Evolutionary conservation across 805 yeast genomes (phyloP), one percentile per base, ranked within the genome.

Genomic region (Candida koratica): DNA sequence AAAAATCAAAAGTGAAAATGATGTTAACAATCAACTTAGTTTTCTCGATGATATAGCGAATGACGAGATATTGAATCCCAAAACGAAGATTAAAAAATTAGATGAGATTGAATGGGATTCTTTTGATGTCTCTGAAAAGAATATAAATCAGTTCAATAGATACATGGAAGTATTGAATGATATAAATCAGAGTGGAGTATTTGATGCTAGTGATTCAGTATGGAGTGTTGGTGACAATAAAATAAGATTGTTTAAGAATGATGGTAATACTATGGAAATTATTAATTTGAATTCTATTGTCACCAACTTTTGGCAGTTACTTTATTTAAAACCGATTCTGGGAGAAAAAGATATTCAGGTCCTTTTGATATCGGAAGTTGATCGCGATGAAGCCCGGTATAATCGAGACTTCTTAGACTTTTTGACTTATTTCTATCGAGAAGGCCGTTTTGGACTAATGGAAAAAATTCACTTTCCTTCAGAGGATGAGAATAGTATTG

Each of bases 261-360:
- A 33, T 14, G 22, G 19, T 5, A 24, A 18, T 7, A 15, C 27
- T 18, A 59, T 66, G 12, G 48, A 44, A 39, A 71, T 64, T 22
- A 63, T 72, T 27, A 77, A 69, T 51, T 68, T 69, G 46, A 61
- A 65, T 35, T 51, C 56, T 6, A 61, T 68, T 20, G 77, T 74
- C 32, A 54, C 71, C 12, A 55, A 58, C 40, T 73, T 71, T 48
- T 81, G 81, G 88, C 77, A 65, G 46, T 58, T 68, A 28, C 51
- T 84, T 46, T 73, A 75, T 39, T 65, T 83, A 33, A 69, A 71
- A 28, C 85, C 90, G 0, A 47, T 71, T 6, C 52, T 55, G 16
- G 71, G 69, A 1, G 55, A 60, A 1, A 80, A 81, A 42, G 61
- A 73, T 39, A 72, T 80, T 40, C 73, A 72, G 37, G 55, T 77